Conservation (phyloP, 225 moss, liverwort and hornwort genomes). For the Sphagnum contortum region DNA sequence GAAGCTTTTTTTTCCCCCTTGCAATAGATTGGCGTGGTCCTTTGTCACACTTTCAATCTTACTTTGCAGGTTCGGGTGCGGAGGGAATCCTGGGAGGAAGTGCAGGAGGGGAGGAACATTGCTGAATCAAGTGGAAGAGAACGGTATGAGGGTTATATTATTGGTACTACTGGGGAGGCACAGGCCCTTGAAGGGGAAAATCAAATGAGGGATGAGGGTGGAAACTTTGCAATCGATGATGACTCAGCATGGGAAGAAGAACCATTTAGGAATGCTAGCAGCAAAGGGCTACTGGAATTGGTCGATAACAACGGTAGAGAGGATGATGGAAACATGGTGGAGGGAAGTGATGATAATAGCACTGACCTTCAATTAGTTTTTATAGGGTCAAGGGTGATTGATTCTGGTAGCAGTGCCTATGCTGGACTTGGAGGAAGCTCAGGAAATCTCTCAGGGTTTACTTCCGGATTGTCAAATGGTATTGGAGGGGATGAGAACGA, state of each 20-base stretch:
- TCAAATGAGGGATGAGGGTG: constrained; percentile 75
- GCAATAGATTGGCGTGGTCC: no score
- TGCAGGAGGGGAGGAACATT: constrained; percentile 49
- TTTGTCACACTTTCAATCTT: no score
- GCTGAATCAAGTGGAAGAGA: constrained; percentile 93
- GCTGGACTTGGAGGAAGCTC: constrained; percentile 20
- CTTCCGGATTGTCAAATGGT: constrained; percentile 18
- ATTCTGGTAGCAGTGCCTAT: constrained; percentile 31
- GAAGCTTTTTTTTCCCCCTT: no score
- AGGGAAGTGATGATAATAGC: constrained; percentile 33
- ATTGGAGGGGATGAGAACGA: constrained; percentile 17
- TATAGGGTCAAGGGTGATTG: constrained; percentile 31
- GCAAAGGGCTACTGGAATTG: constrained; percentile 53
- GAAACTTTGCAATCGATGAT: constrained; percentile 86
- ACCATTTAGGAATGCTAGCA: constrained; percentile 39
- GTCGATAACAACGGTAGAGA: constrained; percentile 20
- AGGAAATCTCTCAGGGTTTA: constrained; percentile 13
- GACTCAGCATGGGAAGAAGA: constrained; percentile 77
- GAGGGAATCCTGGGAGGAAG: constrained; percentile 73
- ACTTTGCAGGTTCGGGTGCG: constrained; percentile 70
- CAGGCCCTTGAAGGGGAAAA: constrained; percentile 87
- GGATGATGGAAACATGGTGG: constrained; percentile 25
- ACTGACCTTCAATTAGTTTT: constrained; percentile 31
- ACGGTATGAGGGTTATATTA: constrained; percentile 42
- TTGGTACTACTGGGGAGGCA: constrained; percentile 48